Conservation (phyloP, 2,329 filamentous ascomycete genomes). For the Podosphaera aphanis region DNA sequence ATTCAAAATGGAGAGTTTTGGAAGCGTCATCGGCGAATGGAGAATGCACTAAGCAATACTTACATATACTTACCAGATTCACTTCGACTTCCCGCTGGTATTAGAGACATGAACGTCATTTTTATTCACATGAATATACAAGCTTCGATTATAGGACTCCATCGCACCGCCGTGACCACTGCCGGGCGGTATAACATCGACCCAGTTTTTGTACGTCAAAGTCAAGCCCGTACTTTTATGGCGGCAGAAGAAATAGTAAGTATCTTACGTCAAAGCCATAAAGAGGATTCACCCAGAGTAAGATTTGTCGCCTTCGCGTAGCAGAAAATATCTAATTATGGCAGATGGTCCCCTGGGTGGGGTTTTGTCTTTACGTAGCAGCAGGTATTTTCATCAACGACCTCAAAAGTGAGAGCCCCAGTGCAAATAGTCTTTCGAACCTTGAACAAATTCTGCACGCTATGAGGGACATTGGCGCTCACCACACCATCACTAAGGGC, state of each 20-base stretch:
- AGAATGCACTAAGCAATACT: constrained; percentile 55
- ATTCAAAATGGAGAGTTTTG: constrained; percentile 57
- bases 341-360: constrained; percentile 55
- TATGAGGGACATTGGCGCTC: constrained; percentile 52
- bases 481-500: constrained; percentile 54
- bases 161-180: constrained; percentile 71
- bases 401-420: constrained; percentile 23
- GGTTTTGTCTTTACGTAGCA: constrained; percentile 68
- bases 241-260: constrained; percentile 67
- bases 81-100: constrained; percentile 45
- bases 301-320: constrained; percentile 15
- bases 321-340: constrained; percentile 3
- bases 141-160: constrained; percentile 66
- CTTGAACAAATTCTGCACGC: constrained; percentile 57
- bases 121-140: constrained; percentile 79
- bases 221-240: constrained; percentile 49
- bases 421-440: constrained; percentile 17
- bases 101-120: constrained; percentile 48
- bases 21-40: constrained; percentile 62
- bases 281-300: constrained; percentile 44
- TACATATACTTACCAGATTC: constrained; percentile 57
- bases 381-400: constrained; percentile 64
- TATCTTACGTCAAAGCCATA: constrained; percentile 58
- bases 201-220: constrained; percentile 40
- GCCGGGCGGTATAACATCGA: constrained; percentile 49